Evolutionary conservation across 768 basidiomycete species (phyloP).

Genomic region (Gymnopilus dilepis): DNA sequence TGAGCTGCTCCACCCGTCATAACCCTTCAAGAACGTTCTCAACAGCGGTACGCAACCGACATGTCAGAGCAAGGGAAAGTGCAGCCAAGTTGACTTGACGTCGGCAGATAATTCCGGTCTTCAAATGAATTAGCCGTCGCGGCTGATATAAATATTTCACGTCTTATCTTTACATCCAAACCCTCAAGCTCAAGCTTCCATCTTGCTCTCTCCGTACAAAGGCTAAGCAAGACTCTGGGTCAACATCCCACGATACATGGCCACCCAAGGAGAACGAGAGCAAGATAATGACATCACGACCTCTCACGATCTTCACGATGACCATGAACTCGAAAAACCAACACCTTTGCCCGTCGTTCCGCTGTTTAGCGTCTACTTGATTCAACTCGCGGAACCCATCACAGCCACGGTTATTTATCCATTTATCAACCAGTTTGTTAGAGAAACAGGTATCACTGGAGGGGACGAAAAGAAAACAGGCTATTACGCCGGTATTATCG

Average conservation of each 20-base stretch:
- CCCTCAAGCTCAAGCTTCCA: background rate
- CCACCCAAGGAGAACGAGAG: background rate
- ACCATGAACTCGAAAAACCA: constrained; percentile 22
- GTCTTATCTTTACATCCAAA: background rate
- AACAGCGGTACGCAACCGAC: background rate
- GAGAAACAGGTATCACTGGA: constrained; percentile 47
- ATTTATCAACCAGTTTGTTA: constrained; percentile 51
- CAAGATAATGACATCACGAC: background rate
- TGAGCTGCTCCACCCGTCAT: background rate
- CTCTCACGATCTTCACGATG: background rate
- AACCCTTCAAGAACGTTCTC: background rate
- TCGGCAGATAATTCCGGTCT: background rate
- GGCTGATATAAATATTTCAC: background rate
- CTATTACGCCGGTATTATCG: constrained; percentile 55
- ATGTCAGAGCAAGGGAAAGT: too few species aligned
- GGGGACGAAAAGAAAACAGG: constrained; percentile 52
- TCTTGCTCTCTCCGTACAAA: background rate
- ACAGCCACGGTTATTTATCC: constrained; percentile 52
- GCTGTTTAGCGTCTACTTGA: constrained; percentile 41
- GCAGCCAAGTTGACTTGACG: too few species aligned
- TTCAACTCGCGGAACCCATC: constrained; percentile 51
- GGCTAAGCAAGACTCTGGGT: background rate
- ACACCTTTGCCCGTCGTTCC: constrained; percentile 49
- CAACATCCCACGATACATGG: background rate
- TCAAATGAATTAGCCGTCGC: background rate